phyloP scores from a whole-genome alignment of 2,329 filamentous ascomycete species.

The Diplodia mutila region DNA sequence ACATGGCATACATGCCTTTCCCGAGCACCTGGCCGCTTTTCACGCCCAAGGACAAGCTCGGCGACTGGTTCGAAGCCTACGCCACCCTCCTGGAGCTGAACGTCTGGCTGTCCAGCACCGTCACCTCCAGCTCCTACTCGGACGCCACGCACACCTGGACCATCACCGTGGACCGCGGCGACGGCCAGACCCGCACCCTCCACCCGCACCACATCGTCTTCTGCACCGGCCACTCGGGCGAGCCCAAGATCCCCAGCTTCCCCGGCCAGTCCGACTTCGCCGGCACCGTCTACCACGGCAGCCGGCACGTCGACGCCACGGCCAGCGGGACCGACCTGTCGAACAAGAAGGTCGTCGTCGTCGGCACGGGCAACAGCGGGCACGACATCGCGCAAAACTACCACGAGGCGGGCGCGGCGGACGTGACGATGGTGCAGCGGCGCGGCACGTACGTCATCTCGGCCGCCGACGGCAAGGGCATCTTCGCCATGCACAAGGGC shows the following conservation, averaged over 20 bases:
- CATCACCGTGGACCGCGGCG: constrained; percentile 52
- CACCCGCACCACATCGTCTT: constrained; percentile 68
- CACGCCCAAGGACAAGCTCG: constrained; percentile 73
- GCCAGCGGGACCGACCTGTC: constrained; percentile 50
- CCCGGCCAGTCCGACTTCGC: constrained; percentile 58
- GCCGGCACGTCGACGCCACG: constrained; percentile 45
- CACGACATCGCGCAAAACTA: constrained; percentile 73
- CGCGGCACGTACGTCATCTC: constrained; percentile 67
- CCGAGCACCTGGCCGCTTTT: constrained; percentile 70
- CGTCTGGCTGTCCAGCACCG: constrained; percentile 62
- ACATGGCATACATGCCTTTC: constrained; percentile 64
- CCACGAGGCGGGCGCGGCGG: constrained; percentile 65
- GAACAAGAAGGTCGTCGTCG: constrained; percentile 65
- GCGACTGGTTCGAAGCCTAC: constrained; percentile 70
- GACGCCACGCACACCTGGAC: constrained; percentile 59
- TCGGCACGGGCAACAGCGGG: constrained; percentile 70
- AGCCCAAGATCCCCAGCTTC: constrained; percentile 59
- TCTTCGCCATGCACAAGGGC: constrained; percentile 54
- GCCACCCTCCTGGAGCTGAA: constrained; percentile 68
- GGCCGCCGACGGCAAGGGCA: constrained; percentile 55
- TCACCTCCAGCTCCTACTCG: constrained; percentile 56
- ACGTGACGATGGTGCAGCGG: constrained; percentile 71
- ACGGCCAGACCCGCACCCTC: constrained; percentile 54
- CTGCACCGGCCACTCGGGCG: constrained; percentile 69
- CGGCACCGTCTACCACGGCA: constrained; percentile 61